These are phyloP conservation scores for Clausena lansium DNA, from an alignment of 345 rosid species.

Conservation along the genomic window DNA sequence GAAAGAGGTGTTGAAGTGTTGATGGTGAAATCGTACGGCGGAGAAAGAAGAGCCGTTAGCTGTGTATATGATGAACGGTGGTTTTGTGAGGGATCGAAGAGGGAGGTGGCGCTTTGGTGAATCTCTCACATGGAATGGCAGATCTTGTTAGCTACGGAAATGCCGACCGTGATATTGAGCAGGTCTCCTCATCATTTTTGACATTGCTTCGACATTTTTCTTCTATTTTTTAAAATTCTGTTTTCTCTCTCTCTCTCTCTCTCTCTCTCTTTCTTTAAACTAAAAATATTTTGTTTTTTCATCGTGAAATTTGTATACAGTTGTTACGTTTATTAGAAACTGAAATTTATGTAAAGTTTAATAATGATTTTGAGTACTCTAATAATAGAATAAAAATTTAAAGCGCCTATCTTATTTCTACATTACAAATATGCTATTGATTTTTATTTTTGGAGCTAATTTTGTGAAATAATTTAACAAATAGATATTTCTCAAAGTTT, in stretches of 20 bases:
- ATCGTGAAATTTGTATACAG: background rate
- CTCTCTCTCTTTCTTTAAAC: background rate
- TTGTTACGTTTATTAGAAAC: background rate
- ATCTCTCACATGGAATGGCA: conserved; percentile 97
- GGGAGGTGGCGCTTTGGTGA: conserved; percentile 64
- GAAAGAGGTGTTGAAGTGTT: conserved; percentile 17
- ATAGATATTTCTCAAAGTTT: background rate
- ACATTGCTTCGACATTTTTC: background rate
- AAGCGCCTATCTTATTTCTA: background rate
- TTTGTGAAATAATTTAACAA: background rate
- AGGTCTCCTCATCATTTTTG: conserved; percentile 32
- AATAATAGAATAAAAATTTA: background rate
- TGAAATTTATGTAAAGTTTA: background rate
- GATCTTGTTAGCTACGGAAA: conserved; percentile 91
- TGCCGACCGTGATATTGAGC: conserved; percentile 80
- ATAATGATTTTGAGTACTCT: background rate
- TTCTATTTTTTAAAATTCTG: background rate
- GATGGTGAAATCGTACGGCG: conserved; percentile 33
- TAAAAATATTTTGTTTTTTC: background rate
- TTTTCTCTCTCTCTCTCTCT: background rate
- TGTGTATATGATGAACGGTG: conserved; percentile 81
- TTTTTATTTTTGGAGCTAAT: background rate
- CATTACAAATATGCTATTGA: background rate
- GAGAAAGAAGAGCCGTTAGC: conserved; percentile 24
- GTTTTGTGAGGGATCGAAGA: conserved; percentile 73